A percentile compares a stretch with the other conserved stretches of the same genome.
Evolutionary conservation across 768 basidiomycete species (phyloP).

Genomic region (Galerina sulciceps): DNA sequence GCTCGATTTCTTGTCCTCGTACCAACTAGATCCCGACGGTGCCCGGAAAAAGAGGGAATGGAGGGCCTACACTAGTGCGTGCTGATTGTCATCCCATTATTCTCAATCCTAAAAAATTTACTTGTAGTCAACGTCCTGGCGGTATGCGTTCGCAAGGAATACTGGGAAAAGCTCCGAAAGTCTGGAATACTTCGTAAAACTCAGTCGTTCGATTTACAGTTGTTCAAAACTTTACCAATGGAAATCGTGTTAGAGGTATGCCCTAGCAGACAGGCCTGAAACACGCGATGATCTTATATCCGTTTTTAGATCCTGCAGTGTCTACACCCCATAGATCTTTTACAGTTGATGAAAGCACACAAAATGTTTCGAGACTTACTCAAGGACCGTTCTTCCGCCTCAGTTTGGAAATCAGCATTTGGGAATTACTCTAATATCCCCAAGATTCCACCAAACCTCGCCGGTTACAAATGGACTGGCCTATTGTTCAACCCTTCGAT

Average conservation of each 20-base stretch:
- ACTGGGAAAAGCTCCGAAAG: no score
- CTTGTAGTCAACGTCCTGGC: no score
- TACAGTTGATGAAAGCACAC: not conserved
- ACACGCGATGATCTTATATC: not conserved
- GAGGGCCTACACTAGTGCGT: no score
- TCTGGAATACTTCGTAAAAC: no score
- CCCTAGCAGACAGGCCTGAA: not conserved
- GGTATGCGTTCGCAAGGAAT: no score
- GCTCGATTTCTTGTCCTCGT: no score
- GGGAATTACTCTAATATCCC: not conserved
- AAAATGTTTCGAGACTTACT: not conserved
- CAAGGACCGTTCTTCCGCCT: not conserved
- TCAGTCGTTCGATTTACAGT: no score
- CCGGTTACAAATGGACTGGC: slow-evolving; percentile 5
- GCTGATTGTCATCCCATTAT: no score
- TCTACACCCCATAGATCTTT: slow-evolving; percentile 9
- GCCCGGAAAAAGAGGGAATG: no score
- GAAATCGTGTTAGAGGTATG: slow-evolving; percentile 11
- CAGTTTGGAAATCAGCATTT: slow-evolving; percentile 1
- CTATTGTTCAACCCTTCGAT: slow-evolving; percentile 3
- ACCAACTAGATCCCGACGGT: no score
- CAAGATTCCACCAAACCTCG: not conserved
- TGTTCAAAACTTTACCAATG: not conserved
- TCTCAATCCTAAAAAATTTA: no score
- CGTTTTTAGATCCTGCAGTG: slow-evolving; percentile 2